Evolutionary conservation across 805 yeast genomes (phyloP).

Genomic region (Wickerhamiella musiphila): DNA sequence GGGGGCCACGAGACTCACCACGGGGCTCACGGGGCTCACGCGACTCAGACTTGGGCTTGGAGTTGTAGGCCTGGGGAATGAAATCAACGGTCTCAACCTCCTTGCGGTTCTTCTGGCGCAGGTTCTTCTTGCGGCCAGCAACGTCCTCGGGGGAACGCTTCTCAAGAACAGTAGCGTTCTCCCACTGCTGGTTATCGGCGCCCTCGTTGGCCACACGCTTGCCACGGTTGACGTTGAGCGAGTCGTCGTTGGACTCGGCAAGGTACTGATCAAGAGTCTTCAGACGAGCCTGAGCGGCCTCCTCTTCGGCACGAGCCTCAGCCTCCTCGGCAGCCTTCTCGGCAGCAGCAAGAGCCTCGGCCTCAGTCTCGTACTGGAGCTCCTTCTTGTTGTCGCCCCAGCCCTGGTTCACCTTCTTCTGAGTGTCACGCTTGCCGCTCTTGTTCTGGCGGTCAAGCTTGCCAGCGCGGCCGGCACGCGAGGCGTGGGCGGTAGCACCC

Average conservation of each 20-base stretch:
- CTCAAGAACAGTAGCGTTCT: slow-evolving; percentile 40
- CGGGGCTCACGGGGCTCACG: slow-evolving; percentile 5
- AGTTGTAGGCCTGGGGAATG: slow-evolving; percentile 8
- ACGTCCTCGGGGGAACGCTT: slow-evolving; percentile 42
- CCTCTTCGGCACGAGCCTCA: slow-evolving; percentile 26
- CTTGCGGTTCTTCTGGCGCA: slow-evolving; percentile 59
- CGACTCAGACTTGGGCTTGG: slow-evolving; percentile 31
- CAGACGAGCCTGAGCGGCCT: slow-evolving; percentile 27
- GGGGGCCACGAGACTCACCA: slow-evolving; percentile 3
- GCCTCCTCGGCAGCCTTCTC: slow-evolving; percentile 24
- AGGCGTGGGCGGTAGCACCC: slow-evolving; percentile 36
- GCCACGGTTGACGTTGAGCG: slow-evolving; percentile 14
- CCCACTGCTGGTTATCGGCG: slow-evolving; percentile 29
- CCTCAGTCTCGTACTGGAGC: slow-evolving; percentile 43
- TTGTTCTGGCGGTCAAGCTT: slow-evolving; percentile 69
- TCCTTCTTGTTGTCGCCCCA: slow-evolving; percentile 74
- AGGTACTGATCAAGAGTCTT: slow-evolving; percentile 79
- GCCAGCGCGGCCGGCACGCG: slow-evolving; percentile 40
- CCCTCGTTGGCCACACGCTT: slow-evolving; percentile 38
- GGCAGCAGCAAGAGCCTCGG: slow-evolving; percentile 25
- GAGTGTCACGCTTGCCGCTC: slow-evolving; percentile 68
- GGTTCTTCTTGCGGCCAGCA: slow-evolving; percentile 48
- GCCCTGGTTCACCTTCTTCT: slow-evolving; percentile 66
- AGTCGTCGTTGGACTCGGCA: slow-evolving; percentile 31
- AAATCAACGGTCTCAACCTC: slow-evolving; percentile 41